Percentiles rank a stretch among this genome's conserved stretches.
Evolutionary conservation across 768 basidiomycete genomes (phyloP).

Genomic region (Boletus rex-veris): DNA sequence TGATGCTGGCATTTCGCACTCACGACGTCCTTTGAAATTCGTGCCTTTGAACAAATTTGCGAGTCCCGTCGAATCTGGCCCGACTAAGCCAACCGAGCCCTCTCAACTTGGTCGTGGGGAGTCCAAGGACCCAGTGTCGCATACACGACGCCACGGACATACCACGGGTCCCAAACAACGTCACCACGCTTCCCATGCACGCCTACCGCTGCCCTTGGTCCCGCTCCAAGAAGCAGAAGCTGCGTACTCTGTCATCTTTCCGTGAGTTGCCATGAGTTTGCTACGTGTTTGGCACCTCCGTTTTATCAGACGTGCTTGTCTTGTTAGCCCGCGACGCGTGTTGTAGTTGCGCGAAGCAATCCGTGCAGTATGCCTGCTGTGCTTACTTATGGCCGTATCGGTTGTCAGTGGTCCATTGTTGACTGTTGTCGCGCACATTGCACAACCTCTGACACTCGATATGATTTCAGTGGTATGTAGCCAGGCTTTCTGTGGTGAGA

Average conservation of each 20-base stretch:
- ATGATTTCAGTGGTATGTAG: too few relatives aligned
- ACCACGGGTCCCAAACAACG: neutral
- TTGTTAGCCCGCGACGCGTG: neutral
- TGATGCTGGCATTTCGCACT: conserved; percentile 4
- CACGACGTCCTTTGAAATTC: conserved; percentile 27
- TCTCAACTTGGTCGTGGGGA: neutral
- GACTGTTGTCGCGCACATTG: neutral
- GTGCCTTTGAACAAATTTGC: conserved; percentile 26
- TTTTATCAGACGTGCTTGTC: conserved; percentile 4
- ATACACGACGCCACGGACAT: neutral
- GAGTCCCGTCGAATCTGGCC: neutral
- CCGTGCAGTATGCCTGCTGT: neutral
- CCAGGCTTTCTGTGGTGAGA: too few relatives aligned
- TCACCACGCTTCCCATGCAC: neutral
- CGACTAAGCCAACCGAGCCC: neutral
- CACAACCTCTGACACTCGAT: neutral
- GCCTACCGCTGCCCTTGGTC: conserved; percentile 22
- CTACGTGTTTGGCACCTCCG: neutral
- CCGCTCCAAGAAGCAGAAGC: conserved; percentile 28
- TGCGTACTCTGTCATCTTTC: conserved; percentile 26
- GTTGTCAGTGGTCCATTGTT: neutral
- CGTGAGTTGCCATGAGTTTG: conserved; percentile 13
- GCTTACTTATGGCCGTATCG: neutral
- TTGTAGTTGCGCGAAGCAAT: neutral
- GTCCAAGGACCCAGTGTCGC: neutral